phyloP scores from a whole-genome alignment of 140 eudicot genomes.

The Ambrosia hybrid region DNA sequence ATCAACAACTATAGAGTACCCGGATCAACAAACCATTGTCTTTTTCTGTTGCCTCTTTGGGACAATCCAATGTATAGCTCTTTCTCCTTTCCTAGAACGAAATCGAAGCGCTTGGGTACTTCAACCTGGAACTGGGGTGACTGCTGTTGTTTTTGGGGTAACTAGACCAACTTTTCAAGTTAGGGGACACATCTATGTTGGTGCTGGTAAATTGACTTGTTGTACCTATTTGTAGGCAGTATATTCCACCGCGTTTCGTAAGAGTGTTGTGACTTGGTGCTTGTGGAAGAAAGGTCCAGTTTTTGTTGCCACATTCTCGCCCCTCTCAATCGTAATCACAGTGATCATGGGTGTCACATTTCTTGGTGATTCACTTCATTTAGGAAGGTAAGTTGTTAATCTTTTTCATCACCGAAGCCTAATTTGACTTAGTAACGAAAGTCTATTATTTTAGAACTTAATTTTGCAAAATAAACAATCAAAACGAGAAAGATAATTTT shows the following conservation, averaged over 20 bases:
- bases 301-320: constrained; percentile 54
- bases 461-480: background rate
- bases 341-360: constrained; percentile 17
- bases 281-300: constrained; percentile 16
- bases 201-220: constrained; percentile 13
- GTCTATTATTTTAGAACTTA: no score
- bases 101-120: constrained; percentile 43
- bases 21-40: constrained; percentile 12
- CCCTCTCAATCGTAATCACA: constrained; percentile 56
- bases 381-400: background rate
- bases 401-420: no score
- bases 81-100: constrained; percentile 32
- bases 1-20: constrained; percentile 42
- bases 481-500: no score
- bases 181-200: background rate
- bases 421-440: no score
- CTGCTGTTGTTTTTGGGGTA: constrained; percentile 49
- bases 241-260: constrained; percentile 30
- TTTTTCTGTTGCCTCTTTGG: no score
- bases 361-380: no score
- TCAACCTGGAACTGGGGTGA: constrained; percentile 30
- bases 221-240: constrained; percentile 30
- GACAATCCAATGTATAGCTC: constrained; percentile 10
- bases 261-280: constrained; percentile 40
- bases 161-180: background rate